phyloP scores from a whole-genome alignment of 2,329 filamentous ascomycete species.

The Blastomyces parvus region DNA sequence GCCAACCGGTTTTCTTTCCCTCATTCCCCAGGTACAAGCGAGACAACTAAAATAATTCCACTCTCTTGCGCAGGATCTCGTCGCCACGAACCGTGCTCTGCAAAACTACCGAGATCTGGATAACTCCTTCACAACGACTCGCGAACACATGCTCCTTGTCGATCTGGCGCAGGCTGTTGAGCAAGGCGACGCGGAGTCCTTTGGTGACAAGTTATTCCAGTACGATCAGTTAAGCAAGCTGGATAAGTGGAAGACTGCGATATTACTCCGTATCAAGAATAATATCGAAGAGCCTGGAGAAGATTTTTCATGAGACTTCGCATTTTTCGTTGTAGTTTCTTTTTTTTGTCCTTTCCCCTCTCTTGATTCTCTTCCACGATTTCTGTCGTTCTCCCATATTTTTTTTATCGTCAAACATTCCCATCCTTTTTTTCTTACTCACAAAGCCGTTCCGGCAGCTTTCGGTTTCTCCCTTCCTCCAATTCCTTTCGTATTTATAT shows the following conservation, averaged over 20 bases:
- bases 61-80: slow-evolving; percentile 49
- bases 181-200: slow-evolving; percentile 68
- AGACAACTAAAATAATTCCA: background rate
- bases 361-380: background rate
- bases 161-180: slow-evolving; percentile 70
- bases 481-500: background rate
- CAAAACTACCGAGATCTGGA: slow-evolving; percentile 75
- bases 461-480: background rate
- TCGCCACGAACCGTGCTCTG: slow-evolving; percentile 68
- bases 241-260: slow-evolving; percentile 92
- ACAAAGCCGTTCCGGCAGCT: background rate
- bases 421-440: background rate
- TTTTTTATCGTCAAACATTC: background rate
- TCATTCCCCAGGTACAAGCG: background rate
- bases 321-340: slow-evolving; percentile 12
- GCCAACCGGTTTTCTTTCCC: background rate
- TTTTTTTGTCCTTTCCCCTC: background rate
- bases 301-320: slow-evolving; percentile 51
- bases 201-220: slow-evolving; percentile 76
- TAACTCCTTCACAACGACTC: slow-evolving; percentile 62
- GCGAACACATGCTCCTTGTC: slow-evolving; percentile 70
- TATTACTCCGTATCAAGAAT: slow-evolving; percentile 74
- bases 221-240: slow-evolving; percentile 88
- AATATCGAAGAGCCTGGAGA: slow-evolving; percentile 63
- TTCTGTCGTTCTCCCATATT: background rate